phyloP scores from a whole-genome alignment of 129 eudicot species.

The Solidago caesia region DNA sequence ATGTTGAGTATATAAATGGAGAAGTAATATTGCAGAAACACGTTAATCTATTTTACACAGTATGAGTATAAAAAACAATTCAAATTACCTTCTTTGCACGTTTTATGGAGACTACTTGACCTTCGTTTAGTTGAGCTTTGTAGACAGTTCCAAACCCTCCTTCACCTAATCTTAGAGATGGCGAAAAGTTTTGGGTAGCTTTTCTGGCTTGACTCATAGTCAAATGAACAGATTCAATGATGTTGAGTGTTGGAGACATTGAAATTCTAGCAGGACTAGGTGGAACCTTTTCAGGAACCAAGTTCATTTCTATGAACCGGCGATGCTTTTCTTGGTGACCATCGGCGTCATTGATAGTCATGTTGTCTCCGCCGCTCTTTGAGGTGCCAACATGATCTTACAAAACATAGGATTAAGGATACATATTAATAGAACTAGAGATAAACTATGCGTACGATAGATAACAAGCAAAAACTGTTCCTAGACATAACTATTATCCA shows the following conservation, averaged over 20 bases:
- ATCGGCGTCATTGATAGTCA: not conserved
- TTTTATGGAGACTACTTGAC: not conserved
- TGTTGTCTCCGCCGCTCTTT: not conserved
- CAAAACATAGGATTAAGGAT: not conserved
- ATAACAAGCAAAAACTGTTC: not conserved
- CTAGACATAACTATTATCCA: not conserved
- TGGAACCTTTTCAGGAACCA: not conserved
- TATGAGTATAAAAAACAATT: no score
- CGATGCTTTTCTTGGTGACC: not conserved
- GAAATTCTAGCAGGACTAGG: not conserved
- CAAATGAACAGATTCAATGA: not conserved
- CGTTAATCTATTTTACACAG: no score
- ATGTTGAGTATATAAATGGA: no score
- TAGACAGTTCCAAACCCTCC: constrained; percentile 5
- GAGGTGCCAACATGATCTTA: not conserved
- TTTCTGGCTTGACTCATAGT: not conserved
- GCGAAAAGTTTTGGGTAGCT: constrained; percentile 4
- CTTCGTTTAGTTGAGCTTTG: not conserved
- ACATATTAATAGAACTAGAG: not conserved
- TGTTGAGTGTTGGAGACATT: not conserved
- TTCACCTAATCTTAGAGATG: not conserved
- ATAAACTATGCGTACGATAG: not conserved
- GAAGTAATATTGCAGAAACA: no score
- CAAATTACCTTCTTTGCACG: no score
- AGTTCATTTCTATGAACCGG: not conserved